Conservation (phyloP, 139 green algal species). For the Coccomyxa sp. region DNA sequence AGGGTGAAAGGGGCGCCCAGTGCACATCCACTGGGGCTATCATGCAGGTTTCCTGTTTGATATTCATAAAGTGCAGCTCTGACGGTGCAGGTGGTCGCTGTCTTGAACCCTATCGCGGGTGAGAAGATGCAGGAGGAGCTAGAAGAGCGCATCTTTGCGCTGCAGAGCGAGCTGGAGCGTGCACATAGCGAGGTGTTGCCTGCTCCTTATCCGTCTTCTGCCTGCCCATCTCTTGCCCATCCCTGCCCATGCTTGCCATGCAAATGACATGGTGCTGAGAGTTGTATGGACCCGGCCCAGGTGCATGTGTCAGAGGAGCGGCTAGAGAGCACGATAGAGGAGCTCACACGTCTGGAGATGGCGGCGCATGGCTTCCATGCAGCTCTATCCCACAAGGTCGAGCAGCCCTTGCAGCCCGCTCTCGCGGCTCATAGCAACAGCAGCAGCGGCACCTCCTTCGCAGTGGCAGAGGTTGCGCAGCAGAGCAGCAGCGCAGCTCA, state of each 20-base stretch:
- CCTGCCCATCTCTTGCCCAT: neutral
- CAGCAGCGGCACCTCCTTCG: neutral
- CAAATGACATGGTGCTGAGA: neutral
- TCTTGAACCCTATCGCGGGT: conserved; percentile 33
- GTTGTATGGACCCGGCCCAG: too few relatives aligned
- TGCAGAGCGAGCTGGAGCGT: conserved; percentile 29
- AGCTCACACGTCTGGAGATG: conserved; percentile 22
- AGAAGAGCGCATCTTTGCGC: conserved; percentile 22
- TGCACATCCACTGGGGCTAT: too few relatives aligned
- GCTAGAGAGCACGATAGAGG: conserved; percentile 19
- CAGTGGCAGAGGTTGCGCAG: neutral
- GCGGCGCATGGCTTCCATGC: neutral
- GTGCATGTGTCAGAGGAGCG: conserved; percentile 29
- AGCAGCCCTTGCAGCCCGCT: neutral
- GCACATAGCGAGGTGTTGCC: conserved; percentile 23
- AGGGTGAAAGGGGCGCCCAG: too few relatives aligned
- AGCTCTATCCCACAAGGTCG: neutral
- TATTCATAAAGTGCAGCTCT: too few relatives aligned
- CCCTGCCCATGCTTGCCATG: neutral
- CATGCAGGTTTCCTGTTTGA: too few relatives aligned
- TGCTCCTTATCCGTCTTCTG: neutral
- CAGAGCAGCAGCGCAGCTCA: too few relatives aligned
- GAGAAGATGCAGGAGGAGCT: conserved; percentile 18
- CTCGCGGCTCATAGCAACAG: too few relatives aligned
- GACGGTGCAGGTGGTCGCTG: conserved; percentile 28